Base-by-base conservation (phyloP, 1,284 basidiomycete species). In the Anthracocystis panici-leucophaei region DNA sequence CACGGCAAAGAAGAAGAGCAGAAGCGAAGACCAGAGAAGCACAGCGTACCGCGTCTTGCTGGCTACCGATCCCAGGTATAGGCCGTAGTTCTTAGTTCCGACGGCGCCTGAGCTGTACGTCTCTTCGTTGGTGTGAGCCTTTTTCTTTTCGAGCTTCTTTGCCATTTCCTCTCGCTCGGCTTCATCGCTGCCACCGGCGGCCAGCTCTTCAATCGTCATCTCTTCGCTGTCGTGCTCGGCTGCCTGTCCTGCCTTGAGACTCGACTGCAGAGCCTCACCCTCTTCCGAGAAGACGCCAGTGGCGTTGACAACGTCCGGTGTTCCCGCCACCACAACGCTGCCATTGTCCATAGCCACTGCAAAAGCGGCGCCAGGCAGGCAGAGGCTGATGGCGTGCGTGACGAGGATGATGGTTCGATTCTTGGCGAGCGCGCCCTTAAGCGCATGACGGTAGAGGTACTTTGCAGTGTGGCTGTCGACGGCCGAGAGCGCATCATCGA, bases 401-500 rank as follows among this genome's bases (percentile, higher is more conserved):
- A 95, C 92, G 5, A 96, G 88, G 61, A 95, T 89, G 52, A 92
- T 90, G 1, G 92, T 92, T 16, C 92, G 88, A 59, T 90, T 87
- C 2, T 87, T 88, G 23, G 92, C 82, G 11, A 93, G 87, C 11
- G 90, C 90, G 0, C 91, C 92, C 16, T 87, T 86, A 41, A 93
- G 85, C 11, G 91, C 87, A 41, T 92, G 83, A 79, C 89, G 91
- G n/a, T 91, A 87, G 29, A 93, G 85, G 82, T 90, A 91, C 71
- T 91, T 90, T 45, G 92, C 92, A 2, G 92, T 94, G 80, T 94
- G 92, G 86, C 93, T 93, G 85, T 96, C 94, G 9, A 96, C 92
- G 1, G 93, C 93, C 0, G 92, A 91, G 14, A 96, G 87, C 57
- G 95, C 93, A 81, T 99, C 96, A 80, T 99, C 96, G 44, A 98